phyloP scores from a whole-genome alignment of 192 early-diverging fungal species.

The Paraglomus brasilianum region DNA sequence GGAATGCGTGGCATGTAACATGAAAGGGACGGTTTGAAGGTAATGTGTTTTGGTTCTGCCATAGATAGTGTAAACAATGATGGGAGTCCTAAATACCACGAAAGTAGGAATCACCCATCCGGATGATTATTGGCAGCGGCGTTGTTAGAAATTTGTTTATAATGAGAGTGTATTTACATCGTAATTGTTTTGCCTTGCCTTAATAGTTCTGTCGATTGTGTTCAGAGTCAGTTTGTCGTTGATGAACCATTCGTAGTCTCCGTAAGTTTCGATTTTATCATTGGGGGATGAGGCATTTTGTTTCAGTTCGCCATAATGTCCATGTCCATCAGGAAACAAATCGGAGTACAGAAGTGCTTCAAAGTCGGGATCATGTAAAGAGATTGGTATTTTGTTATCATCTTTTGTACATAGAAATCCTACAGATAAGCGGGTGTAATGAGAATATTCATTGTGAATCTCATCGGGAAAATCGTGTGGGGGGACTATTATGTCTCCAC shows the following conservation, averaged over 20 bases:
- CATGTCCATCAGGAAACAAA: slow-evolving; percentile 3
- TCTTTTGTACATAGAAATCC: background rate
- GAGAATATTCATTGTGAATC: background rate
- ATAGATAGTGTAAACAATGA: slow-evolving; percentile 1
- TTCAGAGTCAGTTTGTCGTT: too few relatives aligned
- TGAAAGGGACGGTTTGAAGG: slow-evolving; percentile 8
- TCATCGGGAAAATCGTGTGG: background rate
- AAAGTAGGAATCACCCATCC: slow-evolving; percentile 17
- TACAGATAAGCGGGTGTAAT: background rate
- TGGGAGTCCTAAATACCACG: background rate
- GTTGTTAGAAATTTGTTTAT: too few relatives aligned
- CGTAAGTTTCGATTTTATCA: background rate
- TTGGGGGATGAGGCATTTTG: background rate
- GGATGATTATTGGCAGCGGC: background rate
- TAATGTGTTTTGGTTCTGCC: background rate
- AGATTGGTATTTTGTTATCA: background rate
- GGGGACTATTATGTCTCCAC: background rate
- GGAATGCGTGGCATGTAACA: background rate
- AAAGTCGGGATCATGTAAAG: background rate
- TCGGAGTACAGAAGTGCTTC: background rate
- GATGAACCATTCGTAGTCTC: background rate
- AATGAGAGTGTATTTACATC: too few relatives aligned
- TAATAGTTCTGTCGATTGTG: too few relatives aligned
- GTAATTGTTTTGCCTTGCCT: too few relatives aligned
- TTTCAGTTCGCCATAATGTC: background rate